Conservation (phyloP, 495 filamentous ascomycete genomes). For the Venustampulla echinocandica region DNA sequence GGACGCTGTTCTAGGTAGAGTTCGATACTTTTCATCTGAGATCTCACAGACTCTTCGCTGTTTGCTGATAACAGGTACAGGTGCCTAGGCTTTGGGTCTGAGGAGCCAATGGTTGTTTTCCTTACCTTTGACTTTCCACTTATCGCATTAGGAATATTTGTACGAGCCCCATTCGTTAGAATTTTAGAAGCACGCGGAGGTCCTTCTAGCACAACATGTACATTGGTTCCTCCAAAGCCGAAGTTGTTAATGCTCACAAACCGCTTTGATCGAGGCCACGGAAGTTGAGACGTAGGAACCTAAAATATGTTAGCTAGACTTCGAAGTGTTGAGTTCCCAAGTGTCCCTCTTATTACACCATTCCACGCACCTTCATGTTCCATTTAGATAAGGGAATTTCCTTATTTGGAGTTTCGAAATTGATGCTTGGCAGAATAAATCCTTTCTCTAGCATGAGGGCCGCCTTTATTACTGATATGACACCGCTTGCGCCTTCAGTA, state of each 20-base stretch:
- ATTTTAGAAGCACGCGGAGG: conserved; percentile 14
- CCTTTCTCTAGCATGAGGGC: conserved; percentile 48
- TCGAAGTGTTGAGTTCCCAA: conserved; percentile 18
- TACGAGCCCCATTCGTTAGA: conserved; percentile 1
- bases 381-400: conserved; percentile 39
- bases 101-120: too few relatives aligned
- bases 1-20: conserved; percentile 39
- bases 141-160: too few relatives aligned
- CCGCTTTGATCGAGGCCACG: conserved; percentile 12
- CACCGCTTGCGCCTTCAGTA: conserved; percentile 46
- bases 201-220: conserved; percentile 46
- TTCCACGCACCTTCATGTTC: conserved; percentile 35
- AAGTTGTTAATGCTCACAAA: conserved; percentile 40
- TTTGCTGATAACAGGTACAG: conserved; percentile 43
- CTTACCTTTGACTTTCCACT: too few relatives aligned
- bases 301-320: conserved; percentile 19
- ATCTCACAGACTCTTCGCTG: conserved; percentile 32
- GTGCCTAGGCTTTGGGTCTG: too few relatives aligned
- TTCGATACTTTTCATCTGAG: conserved; percentile 32
- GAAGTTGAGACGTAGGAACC: conserved; percentile 26
- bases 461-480: conserved; percentile 49
- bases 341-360: too few relatives aligned
- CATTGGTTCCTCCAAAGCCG: conserved; percentile 54
- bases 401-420: conserved; percentile 43
- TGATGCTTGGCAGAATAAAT: conserved; percentile 40